phyloP scores from a whole-genome alignment of 2,329 filamentous ascomycete species.

The Cadophora sp. region DNA sequence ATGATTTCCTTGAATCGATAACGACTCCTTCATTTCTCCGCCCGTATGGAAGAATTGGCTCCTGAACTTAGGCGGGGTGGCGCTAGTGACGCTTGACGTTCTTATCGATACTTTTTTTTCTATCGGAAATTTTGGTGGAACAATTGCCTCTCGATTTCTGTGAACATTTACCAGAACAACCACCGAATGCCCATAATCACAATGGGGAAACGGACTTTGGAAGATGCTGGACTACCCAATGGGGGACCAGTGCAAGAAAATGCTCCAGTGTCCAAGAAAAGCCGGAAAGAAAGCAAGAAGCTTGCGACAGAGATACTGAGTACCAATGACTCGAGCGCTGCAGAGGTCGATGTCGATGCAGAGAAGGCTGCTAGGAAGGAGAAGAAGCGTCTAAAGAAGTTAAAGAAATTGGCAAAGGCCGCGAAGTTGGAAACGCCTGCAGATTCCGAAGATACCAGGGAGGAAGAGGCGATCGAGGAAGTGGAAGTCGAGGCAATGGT shows the following conservation, averaged over 20 bases:
- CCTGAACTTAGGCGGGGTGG: not conserved
- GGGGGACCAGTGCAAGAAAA: constrained; percentile 24
- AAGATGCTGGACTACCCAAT: constrained; percentile 38
- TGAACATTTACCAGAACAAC: constrained; percentile 10
- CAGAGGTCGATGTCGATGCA: constrained; percentile 36
- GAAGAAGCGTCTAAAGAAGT: constrained; percentile 48
- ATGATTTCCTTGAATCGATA: not conserved
- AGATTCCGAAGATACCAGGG: constrained; percentile 24
- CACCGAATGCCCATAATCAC: constrained; percentile 13
- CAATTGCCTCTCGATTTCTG: constrained; percentile 4
- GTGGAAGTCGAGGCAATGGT: not conserved
- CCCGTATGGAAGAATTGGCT: not conserved
- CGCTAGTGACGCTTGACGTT: constrained; percentile 4
- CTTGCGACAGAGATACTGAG: constrained; percentile 32
- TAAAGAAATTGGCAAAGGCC: constrained; percentile 37
- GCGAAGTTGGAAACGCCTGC: constrained; percentile 38
- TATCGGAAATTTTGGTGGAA: constrained; percentile 6
- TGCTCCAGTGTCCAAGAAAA: constrained; percentile 39
- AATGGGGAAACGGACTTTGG: constrained; percentile 44
- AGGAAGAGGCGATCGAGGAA: constrained; percentile 24
- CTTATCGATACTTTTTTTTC: constrained; percentile 17
- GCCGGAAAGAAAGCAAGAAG: constrained; percentile 38
- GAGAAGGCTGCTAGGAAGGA: constrained; percentile 49
- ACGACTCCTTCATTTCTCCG: not conserved
- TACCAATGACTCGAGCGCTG: constrained; percentile 29